Evolutionary conservation across 1,284 basidiomycete species (phyloP).

Genomic region (Marasmius tenuissimus): DNA sequence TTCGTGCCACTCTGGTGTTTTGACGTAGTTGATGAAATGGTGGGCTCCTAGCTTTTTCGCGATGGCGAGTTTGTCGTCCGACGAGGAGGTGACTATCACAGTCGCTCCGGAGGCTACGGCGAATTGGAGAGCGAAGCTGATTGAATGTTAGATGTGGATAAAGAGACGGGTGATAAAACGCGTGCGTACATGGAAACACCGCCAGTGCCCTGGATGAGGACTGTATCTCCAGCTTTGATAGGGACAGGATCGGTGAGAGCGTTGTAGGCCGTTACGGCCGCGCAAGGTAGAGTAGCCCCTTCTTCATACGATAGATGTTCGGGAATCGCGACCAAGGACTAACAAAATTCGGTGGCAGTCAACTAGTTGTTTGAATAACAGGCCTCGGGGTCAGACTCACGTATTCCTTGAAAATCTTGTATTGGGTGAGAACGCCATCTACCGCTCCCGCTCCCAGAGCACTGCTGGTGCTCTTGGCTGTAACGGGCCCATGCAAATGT

Average conservation of each 20-base stretch:
- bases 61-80: slow-evolving; percentile 49
- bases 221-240: slow-evolving; percentile 45
- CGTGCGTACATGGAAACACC: slow-evolving; percentile 52
- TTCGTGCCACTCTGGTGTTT: slow-evolving; percentile 53
- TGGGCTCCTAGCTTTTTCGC: slow-evolving; percentile 48
- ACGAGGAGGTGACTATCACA: slow-evolving; percentile 58
- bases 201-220: slow-evolving; percentile 58
- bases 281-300: slow-evolving; percentile 47
- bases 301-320: slow-evolving; percentile 50
- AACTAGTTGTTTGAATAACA: too few relatives aligned
- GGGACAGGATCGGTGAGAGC: slow-evolving; percentile 41
- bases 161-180: not conserved
- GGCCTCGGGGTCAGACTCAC: too few relatives aligned
- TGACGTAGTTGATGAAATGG: slow-evolving; percentile 59
- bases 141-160: too few relatives aligned
- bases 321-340: slow-evolving; percentile 40
- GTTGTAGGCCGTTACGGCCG: slow-evolving; percentile 31
- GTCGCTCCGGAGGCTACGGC: slow-evolving; percentile 56
- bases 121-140: slow-evolving; percentile 53
- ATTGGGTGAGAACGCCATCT: slow-evolving; percentile 58
- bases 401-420: slow-evolving; percentile 43
- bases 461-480: slow-evolving; percentile 27
- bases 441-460: slow-evolving; percentile 44
- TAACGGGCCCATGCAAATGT: slow-evolving; percentile 41
- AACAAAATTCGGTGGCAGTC: too few relatives aligned